Evolutionary conservation across 805 yeast genomes (phyloP), one percentile per base, ranked within the genome.

Genomic region (Aciculoconidium aculeatum): DNA sequence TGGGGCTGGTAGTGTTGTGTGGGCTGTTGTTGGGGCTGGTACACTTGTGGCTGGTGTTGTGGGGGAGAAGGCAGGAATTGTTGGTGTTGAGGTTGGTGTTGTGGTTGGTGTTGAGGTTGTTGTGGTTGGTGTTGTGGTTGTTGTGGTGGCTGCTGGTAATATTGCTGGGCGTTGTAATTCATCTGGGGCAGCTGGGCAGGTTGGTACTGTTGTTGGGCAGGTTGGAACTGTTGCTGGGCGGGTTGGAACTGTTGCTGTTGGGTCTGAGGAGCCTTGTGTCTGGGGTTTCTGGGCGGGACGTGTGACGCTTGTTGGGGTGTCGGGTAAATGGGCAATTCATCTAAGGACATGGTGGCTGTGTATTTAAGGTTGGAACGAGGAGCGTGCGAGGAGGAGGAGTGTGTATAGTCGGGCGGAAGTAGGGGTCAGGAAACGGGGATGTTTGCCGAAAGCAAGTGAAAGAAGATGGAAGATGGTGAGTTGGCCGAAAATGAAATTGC

Each of bases 301-400:
- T 58, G 53, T 3, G 65, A 49, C 5, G 66, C 67, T 46, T 65
- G 68, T 29, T 55, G 63, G 2, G 70, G 71, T 15, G 71, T 65
- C 5, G 70, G 71, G 41, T 61, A 62, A 44, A 53, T 43, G 13
- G 71, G 71, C 40, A 65, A 49, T 20, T 65, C 70, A 49, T 65
- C 53, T 25, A 44, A 44, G 3, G 50, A 45, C 51, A 50, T 51
- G 12, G 10, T 15, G 33, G 15, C 13, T n/a, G 22, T 16, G 7
- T 8, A 18, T 8, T 18, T n/a, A 8, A 8, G 21, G 21, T n/a
- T n/a, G n/a, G 12, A 11, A 21, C n/a, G 24, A 8, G 11, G 24
- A 8, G 13, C 7, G n/a, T 21, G 7, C n/a, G 11, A 7, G 13
- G 13, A 8, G 12, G 11, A 21, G 11, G n/a, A 21, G 8, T 8